Evolutionary conservation across 1,139 yeast species (phyloP), one percentile per base, ranked within the genome.

Genomic region (Saccharomycopsis phalli): DNA sequence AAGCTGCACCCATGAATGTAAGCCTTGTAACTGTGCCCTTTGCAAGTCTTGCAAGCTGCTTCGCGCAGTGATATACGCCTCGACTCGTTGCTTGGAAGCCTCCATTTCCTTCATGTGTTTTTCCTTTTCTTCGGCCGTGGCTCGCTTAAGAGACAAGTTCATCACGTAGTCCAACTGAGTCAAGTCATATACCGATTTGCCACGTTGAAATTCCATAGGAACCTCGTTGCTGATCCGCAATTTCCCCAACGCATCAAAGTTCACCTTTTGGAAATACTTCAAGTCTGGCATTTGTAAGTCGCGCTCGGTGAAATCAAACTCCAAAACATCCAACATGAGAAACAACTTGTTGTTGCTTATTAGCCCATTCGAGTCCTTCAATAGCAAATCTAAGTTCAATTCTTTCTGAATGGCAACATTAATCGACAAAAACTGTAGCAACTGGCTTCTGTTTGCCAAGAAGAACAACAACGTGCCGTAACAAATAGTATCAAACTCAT

Each of bases 1-100:
- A 40, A 87, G 60, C 50, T 80, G 81, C 26, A 81, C 77, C 97
- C 97, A 88, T 0, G 94, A 74, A 51, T 77, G 82, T 22, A 88
- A 61, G 44, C 80, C 75, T 6, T 69, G 63, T 36, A 80, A 62
- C 49, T 82, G 93, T 4, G 68, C 63, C 1, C 65, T 57, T 43
- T 70, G 68, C 50, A 76, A 68, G 31, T 66, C 65, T 27, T 65
- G 63, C 28, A 63, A 63, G 10, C 73, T 60, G 14, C 74, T 52
- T 34, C 64, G 63, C 47, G 68, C 70, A 1, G 65, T 61, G 26
- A 73, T 51, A 45, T 68, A 65, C 11, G 60, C 62, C 6, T 48
- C 51, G 7, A 30, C 2, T n/a, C n/a, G n/a, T 37, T 55, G 49
- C 38, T 51, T 49, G 3, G 50, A 34, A 38, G 50, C 49, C 53